These are phyloP conservation scores for Cylindrotheca fusiformis DNA, from an alignment of 108 stramenopile species.

Conservation along the genomic window DNA sequence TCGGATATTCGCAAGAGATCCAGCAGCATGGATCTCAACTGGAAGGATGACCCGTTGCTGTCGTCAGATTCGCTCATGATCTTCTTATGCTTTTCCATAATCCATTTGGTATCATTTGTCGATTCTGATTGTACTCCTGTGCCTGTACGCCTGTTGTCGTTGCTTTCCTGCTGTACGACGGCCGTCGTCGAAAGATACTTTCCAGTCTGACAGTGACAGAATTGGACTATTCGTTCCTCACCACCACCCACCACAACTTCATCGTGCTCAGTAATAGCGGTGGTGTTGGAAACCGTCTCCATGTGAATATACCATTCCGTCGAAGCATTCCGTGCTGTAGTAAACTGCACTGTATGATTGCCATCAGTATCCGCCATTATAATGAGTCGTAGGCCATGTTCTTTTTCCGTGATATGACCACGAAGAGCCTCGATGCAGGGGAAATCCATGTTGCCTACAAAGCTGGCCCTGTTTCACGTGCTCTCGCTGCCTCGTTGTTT, in stretches of 20 bases:
- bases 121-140: not conserved
- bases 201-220: constrained; percentile 19
- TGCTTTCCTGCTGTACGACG: no score
- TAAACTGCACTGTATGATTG: constrained; percentile 7
- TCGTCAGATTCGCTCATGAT: not conserved
- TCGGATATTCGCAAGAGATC: not conserved
- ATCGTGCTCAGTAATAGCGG: not conserved
- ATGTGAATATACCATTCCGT: constrained; percentile 30
- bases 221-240: constrained; percentile 3
- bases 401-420: constrained; percentile 20
- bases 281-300: not conserved
- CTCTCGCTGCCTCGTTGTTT: no score
- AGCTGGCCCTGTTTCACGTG: no score
- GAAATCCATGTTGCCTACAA: no score
- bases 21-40: not conserved
- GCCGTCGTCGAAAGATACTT: constrained; percentile 13
- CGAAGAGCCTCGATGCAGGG: constrained; percentile 33
- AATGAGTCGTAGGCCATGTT: constrained; percentile 19
- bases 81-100: not conserved
- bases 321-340: constrained; percentile 3
- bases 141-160: no score
- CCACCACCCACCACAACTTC: not conserved
- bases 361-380: not conserved
- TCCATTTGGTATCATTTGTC: not conserved
- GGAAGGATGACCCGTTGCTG: not conserved